phyloP scores from a whole-genome alignment of 345 rosid genomes.

The Citrus reticulata region DNA sequence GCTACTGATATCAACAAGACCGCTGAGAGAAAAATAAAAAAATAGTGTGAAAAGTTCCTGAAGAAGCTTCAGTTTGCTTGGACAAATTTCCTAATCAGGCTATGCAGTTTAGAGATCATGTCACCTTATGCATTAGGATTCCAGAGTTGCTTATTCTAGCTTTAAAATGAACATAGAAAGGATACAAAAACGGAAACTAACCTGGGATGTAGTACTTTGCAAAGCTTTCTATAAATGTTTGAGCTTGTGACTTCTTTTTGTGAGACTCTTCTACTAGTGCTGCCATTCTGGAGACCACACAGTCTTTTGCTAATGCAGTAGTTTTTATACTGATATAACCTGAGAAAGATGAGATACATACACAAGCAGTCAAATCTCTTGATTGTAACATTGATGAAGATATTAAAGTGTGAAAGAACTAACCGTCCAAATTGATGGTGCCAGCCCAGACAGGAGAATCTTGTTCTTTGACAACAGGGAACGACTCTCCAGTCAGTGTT shows the following conservation, averaged over 20 bases:
- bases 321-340: conserved; percentile 78
- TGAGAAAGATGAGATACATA: not conserved
- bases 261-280: conserved; percentile 97
- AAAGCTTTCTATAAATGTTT: conserved; percentile 70
- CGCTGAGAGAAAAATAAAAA: conserved; percentile 35
- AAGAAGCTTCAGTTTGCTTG: too few relatives aligned
- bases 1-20: conserved; percentile 51
- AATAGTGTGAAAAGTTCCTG: not conserved
- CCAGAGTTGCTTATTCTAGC: too few relatives aligned
- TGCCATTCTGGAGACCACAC: conserved; percentile 81
- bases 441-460: conserved; percentile 90
- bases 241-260: conserved; percentile 66
- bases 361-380: too few relatives aligned
- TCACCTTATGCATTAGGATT: too few relatives aligned
- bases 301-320: conserved; percentile 78
- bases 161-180: too few relatives aligned
- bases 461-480: conserved; percentile 65
- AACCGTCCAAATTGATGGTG: conserved; percentile 84
- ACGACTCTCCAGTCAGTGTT: conserved; percentile 82
- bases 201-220: conserved; percentile 89
- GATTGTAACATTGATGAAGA: too few relatives aligned
- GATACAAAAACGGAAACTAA: conserved; percentile 8
- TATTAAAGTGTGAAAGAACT: not conserved
- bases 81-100: too few relatives aligned
- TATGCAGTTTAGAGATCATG: too few relatives aligned